Evolutionary conservation across 140 eudicot genomes (phyloP).

Genomic region (Cichorium intybus): DNA sequence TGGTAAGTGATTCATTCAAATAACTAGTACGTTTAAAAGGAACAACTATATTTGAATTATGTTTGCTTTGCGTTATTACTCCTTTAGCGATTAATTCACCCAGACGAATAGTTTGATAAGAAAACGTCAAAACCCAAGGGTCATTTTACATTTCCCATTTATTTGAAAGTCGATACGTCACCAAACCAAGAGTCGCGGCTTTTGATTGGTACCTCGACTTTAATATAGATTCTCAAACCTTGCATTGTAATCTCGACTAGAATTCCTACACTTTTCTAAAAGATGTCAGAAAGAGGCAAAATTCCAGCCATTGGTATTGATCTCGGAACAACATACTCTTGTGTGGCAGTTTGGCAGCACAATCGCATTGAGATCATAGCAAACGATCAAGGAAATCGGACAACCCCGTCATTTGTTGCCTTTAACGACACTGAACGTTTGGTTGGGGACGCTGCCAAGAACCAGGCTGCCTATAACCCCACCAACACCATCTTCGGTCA

Average conservation of each 20-base stretch:
- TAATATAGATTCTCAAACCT: too few species aligned
- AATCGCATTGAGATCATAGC: slow-evolving; percentile 1
- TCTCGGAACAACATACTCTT: slow-evolving; percentile 5
- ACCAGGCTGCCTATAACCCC: neutral
- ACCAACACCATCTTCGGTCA: neutral
- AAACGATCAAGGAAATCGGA: slow-evolving; percentile 11
- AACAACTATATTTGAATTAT: neutral
- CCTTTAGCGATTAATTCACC: neutral
- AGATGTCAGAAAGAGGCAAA: neutral
- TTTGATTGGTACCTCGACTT: too few species aligned
- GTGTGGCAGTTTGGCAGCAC: slow-evolving; percentile 15
- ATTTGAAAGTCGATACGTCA: too few species aligned
- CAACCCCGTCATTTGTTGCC: slow-evolving; percentile 7
- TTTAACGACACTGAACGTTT: neutral
- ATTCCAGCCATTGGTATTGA: slow-evolving; percentile 10
- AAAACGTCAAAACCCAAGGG: neutral
- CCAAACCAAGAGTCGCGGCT: too few species aligned
- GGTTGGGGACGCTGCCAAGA: neutral
- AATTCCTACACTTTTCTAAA: neutral
- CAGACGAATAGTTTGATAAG: too few species aligned
- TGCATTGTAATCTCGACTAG: neutral
- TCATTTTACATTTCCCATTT: neutral
- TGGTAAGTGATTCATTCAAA: too few species aligned
- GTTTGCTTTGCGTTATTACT: neutral
- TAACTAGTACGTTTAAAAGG: too few species aligned